Base-by-base conservation (phyloP, 164 flowering plant species). In the Berberis thunbergii region DNA sequence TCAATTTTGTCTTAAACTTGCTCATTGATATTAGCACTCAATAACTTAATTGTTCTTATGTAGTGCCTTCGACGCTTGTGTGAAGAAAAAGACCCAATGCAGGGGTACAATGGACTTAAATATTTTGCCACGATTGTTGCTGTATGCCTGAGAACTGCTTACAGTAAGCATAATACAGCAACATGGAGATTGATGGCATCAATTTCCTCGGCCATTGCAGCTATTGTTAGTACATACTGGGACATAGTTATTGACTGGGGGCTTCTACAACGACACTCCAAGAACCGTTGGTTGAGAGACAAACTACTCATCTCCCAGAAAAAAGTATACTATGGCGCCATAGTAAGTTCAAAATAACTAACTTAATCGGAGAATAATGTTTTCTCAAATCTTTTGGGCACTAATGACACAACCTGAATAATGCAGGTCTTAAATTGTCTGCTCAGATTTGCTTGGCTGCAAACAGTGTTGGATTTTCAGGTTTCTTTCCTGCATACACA, bases 41-140 rank as follows among this genome's bases (percentile, higher is more conserved):
- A 3, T 3, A 9, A 4, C 39, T 56, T 43, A 59, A 2, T 58
- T 42, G 49, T 6, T 72, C 39, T 49, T 45, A 13, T 79, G 64
- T 45, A 89, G 97, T 87, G 97, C 67, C 70, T 90, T 41, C 83
- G 95, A 6, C 78, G 87, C 50, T 54, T 82, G 69, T 75, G 67
- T 65, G 95, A 86, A 70, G 95, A 90, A 49, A 80, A 71, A 72
- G 95, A 86, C 50, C 6, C 26, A 2, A 67, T 68, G 65, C 90
- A 87, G n/a, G 92, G 71, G 2, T 57, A 26, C 43, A 57, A 57
- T 9, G 8, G 44, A 40, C 41, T 57, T 2, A 57, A 57, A 57
- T 57, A 41, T 4, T 57, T 57, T 42, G 5, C 60, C 11, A 57
- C 60, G 8, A 57, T 57, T 57, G 45, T 57, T 2, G 60, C 60